These are phyloP conservation scores for Schoenoplectus triqueter DNA, from an alignment of 202 grass and related monocot genomes.

Conservation along the genomic window DNA sequence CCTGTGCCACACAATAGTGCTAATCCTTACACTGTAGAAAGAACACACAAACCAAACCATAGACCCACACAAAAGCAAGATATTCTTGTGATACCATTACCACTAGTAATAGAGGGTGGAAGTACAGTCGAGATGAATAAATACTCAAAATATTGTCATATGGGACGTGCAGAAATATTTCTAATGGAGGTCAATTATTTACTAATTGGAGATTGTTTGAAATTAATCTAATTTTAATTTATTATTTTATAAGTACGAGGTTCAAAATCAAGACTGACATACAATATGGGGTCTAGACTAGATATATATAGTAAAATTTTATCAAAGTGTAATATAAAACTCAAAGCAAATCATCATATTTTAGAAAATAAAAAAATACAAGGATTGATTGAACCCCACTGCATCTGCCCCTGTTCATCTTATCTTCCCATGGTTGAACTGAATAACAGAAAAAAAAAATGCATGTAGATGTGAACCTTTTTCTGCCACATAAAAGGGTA, in stretches of 20 bases:
- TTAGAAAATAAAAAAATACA: background rate
- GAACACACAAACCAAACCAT: slow-evolving; percentile 2
- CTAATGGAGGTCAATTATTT: background rate
- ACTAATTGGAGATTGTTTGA: background rate
- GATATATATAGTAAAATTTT: background rate
- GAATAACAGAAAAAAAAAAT: background rate
- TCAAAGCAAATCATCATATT: background rate
- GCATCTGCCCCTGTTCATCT: background rate
- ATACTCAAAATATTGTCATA: slow-evolving; percentile 8
- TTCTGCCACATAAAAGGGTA: slow-evolving; percentile 87
- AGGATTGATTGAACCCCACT: background rate
- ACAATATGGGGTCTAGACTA: background rate
- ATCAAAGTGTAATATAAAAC: background rate
- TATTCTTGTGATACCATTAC: slow-evolving; percentile 35
- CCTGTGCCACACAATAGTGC: background rate
- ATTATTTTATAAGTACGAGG: background rate
- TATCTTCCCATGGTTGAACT: background rate
- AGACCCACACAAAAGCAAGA: slow-evolving; percentile 31
- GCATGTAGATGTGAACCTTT: slow-evolving; percentile 58
- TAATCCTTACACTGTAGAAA: slow-evolving; percentile 6
- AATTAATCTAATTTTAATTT: background rate
- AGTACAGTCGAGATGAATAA: background rate
- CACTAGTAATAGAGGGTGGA: background rate
- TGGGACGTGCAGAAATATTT: background rate
- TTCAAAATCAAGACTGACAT: background rate